Base-by-base conservation (phyloP, 371 early-diverging fungal genomes). In the Coemansia sp. region DNA sequence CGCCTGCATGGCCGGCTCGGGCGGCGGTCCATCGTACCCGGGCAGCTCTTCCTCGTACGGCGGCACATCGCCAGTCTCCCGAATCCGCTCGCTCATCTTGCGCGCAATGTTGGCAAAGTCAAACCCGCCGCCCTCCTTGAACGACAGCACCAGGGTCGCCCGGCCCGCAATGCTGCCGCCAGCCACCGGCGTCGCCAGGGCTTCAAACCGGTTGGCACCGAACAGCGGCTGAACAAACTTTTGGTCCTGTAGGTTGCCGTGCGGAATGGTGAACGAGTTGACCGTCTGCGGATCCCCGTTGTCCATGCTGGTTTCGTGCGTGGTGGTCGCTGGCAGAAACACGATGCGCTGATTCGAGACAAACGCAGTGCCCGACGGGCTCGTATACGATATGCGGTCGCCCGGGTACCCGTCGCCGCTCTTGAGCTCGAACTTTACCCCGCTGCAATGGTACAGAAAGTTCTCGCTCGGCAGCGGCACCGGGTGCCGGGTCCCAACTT, bases 71-170 rank as follows among this genome's bases (percentile, higher is more conserved):
- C 70, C 70, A 2, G 56, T 69, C 36, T 68, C 69, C 31, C 36
- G 42, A 5, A 65, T 68, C 12, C 72, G 54, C 34, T 77, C 72
- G 14, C 43, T 39, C 39, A 77, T 59, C 45, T 72, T 68, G 8
- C 68, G 57, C 11, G 68, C 65, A 31, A 61, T 63, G 1, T 51
- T 50, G 4, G 58, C 61, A 60, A 77, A 77, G 36, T 77, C 77
- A 52, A 68, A 77, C 12, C 77, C 72, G 11, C 77, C 77, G 20
- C 77, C 77, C 39, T 77, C 77, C 52, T 72, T 72, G 30, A 77
- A 77, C 38, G 59, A 39, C 60, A 71, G 55, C 35, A 47, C 30
- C 49, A 77, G 45, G 39, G 14, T 11, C 8, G 64, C 57, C 7
- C 42, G 41, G 1, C 43, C 55, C 9, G 64, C 16, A 4, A 71